Conservation (phyloP, 306 rosid genomes). For the Phaseolus lunatus region DNA sequence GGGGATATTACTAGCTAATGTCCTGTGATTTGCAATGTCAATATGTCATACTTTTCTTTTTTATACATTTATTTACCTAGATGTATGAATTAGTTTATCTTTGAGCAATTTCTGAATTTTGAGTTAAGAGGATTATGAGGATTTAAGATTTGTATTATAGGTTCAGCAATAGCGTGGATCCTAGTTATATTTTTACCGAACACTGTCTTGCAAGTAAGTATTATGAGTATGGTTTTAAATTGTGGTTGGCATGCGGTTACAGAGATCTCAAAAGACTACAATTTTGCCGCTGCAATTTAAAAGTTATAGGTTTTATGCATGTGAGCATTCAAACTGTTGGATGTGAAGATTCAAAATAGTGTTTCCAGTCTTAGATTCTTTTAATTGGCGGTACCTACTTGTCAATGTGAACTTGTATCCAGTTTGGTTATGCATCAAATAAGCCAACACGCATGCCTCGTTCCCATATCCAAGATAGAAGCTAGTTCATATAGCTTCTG, state of each 20-base stretch:
- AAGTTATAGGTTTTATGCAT: background rate
- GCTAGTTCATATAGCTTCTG: background rate
- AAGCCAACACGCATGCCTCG: background rate
- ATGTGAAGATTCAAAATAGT: constrained; percentile 4
- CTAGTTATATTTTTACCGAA: background rate
- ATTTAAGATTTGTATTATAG: background rate
- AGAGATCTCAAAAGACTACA: constrained; percentile 4
- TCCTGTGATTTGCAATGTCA: background rate
- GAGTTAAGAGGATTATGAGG: background rate
- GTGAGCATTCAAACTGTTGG: too few relatives aligned
- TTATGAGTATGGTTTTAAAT: background rate
- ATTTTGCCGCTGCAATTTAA: background rate
- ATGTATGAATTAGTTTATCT: background rate
- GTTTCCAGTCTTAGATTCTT: background rate
- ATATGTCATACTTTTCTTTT: background rate
- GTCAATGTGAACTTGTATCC: background rate
- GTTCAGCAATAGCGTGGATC: background rate
- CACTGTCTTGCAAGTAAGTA: background rate
- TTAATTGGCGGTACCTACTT: background rate
- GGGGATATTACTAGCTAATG: background rate
- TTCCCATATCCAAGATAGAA: background rate
- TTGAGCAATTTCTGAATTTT: background rate
- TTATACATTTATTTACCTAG: too few relatives aligned
- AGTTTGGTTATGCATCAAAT: background rate
- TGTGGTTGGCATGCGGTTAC: background rate